Percentiles rank a stretch among this genome's conserved stretches.
These are phyloP conservation scores for Aschersonia sp. DNA, from an alignment of 2,329 filamentous ascomycete genomes.

Conservation along the genomic window DNA sequence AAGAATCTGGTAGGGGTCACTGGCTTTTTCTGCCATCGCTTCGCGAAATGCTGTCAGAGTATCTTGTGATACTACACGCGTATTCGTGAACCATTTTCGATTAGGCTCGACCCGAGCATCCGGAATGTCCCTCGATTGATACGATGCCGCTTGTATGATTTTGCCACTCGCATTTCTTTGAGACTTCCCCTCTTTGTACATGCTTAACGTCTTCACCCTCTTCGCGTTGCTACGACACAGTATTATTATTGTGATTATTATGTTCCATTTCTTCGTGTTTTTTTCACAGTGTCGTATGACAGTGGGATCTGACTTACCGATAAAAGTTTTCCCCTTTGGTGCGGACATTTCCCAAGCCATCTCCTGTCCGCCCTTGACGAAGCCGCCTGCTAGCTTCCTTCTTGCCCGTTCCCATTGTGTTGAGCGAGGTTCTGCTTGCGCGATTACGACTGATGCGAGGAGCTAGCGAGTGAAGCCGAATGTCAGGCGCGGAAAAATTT, in stretches of 20 bases:
- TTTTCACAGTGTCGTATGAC: no score
- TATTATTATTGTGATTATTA: slow-evolving; percentile 1
- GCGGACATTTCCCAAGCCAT: slow-evolving; percentile 85
- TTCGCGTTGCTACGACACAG: slow-evolving; percentile 46
- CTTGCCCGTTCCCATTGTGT: slow-evolving; percentile 72
- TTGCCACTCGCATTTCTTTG: slow-evolving; percentile 71
- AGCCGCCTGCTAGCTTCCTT: slow-evolving; percentile 74
- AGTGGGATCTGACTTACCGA: slow-evolving; percentile 34
- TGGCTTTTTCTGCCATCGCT: slow-evolving; percentile 79
- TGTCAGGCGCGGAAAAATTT: background rate
- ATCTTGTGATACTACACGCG: slow-evolving; percentile 77
- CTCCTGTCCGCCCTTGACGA: slow-evolving; percentile 71
- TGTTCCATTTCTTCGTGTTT: no score
- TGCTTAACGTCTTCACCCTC: slow-evolving; percentile 77
- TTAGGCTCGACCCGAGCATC: slow-evolving; percentile 86
- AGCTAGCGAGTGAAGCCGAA: no score
- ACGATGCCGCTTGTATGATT: slow-evolving; percentile 71
- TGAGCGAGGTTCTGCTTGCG: slow-evolving; percentile 1
- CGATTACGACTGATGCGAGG: no score
- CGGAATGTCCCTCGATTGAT: slow-evolving; percentile 70
- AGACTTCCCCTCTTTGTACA: slow-evolving; percentile 77
- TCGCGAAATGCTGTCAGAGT: slow-evolving; percentile 76
- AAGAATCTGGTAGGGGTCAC: slow-evolving; percentile 87
- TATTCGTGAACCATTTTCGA: slow-evolving; percentile 96
- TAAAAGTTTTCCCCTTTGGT: slow-evolving; percentile 99